Base-by-base conservation (phyloP, 306 rosid genomes). In the Ceratonia siliqua region DNA sequence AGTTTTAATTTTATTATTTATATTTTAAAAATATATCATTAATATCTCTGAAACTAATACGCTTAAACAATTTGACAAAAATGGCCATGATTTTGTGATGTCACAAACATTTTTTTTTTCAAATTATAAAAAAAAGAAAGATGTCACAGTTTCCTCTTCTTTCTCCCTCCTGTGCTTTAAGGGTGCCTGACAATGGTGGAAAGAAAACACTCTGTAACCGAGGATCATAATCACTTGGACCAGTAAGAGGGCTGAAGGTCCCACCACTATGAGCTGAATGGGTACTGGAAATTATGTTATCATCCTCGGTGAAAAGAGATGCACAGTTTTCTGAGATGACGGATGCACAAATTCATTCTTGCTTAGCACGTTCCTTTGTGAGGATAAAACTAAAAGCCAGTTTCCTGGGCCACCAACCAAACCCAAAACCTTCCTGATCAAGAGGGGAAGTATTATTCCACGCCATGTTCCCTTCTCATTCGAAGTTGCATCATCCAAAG, bases 341-440 rank as follows among this genome's bases (percentile, higher is more conserved):
- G 90, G 89, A 77, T 87, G 90, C 76, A 82, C 63, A 70, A 84
- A 81, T 52, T 90, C 96, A 57, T 92, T 93, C 84, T 82, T 92
- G 79, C 75, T 91, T 68, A 83, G 70, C 70, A 86, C 72, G 72
- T 86, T 91, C 80, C 69, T 78, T 72, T 90, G 95, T 5, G 90
- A 75, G 52, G 91, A 79, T 63, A 82, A n/a, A n/a, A n/a, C n/a
- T n/a, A n/a, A 78, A 79, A 90, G 87, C 99, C 99, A 95, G 89
- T 89, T 85, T 54, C 85, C 88, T 3, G 96, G 87, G 43, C 96
- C 89, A 75, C 99, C 89, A 6, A 83, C 90, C 78, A 92, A 78
- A 45, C 99, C 97, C 72, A 95, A n/a, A 83, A 83, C 98, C 89
- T 64, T 95, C 99, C 83, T 92, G 99, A 63, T 89, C 97, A 81